A percentile compares a stretch with the other conserved stretches of the same genome.
phyloP scores from a whole-genome alignment of 306 rosid genomes.

The Lathyrus tuberosus region DNA sequence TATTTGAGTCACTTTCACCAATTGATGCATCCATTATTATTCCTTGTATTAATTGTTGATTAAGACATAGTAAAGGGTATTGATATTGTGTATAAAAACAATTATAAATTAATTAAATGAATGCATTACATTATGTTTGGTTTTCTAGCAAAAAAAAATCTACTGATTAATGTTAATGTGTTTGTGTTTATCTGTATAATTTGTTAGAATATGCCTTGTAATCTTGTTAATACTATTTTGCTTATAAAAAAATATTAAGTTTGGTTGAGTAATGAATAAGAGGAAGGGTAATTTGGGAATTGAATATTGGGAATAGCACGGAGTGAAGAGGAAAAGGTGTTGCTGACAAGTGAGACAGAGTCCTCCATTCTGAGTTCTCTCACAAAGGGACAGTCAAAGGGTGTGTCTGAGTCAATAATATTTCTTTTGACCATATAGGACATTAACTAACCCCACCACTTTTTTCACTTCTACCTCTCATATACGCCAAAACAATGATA shows the following conservation, averaged over 20 bases:
- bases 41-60: conserved; percentile 17
- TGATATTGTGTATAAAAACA: conserved; percentile 40
- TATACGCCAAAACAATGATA: conserved; percentile 51
- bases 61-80: conserved; percentile 9
- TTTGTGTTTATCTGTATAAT: too few species aligned
- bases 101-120: too few species aligned
- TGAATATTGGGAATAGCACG: conserved; percentile 19
- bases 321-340: conserved; percentile 32
- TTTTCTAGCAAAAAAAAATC: too few species aligned
- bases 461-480: not conserved
- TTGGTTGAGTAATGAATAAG: too few species aligned
- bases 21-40: conserved; percentile 18
- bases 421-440: conserved; percentile 55
- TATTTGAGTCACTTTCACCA: conserved; percentile 38
- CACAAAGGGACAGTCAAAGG: conserved; percentile 48
- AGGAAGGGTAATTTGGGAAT: conserved; percentile 30
- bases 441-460: conserved; percentile 42
- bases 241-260: too few species aligned
- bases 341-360: conserved; percentile 47
- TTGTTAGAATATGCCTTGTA: too few species aligned
- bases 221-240: too few species aligned
- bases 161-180: too few species aligned
- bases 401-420: conserved; percentile 40
- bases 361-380: conserved; percentile 6
- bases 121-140: too few species aligned